Percentiles rank a stretch among this genome's conserved stretches.
Evolutionary conservation across 1,284 basidiomycete species (phyloP).

Genomic region (Ganoderma boninense): DNA sequence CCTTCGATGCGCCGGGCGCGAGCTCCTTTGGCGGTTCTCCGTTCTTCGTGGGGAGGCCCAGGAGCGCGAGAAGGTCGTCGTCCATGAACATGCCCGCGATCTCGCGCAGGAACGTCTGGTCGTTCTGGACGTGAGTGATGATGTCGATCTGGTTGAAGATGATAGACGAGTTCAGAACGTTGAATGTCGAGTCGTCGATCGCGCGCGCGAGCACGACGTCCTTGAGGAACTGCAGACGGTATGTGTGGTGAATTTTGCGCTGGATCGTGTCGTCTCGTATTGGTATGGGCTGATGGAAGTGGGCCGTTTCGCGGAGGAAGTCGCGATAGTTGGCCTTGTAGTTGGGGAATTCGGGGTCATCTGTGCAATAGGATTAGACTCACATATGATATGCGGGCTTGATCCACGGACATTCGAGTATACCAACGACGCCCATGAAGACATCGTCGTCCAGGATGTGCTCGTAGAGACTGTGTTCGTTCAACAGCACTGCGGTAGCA

Average conservation of each 20-base stretch:
- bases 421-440: constrained; percentile 93
- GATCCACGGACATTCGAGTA: constrained; percentile 89
- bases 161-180: constrained; percentile 95
- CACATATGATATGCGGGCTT: constrained; percentile 6
- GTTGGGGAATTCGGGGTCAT: constrained; percentile 95
- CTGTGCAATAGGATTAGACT: constrained; percentile 51
- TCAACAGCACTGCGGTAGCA: constrained; percentile 82
- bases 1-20: constrained; percentile 33
- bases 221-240: constrained; percentile 96
- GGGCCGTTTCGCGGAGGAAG: constrained; percentile 84
- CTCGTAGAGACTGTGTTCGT: constrained; percentile 96
- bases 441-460: constrained; percentile 94
- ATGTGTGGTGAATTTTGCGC: constrained; percentile 95
- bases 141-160: constrained; percentile 99
- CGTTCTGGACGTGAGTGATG: constrained; percentile 87
- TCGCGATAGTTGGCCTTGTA: constrained; percentile 98
- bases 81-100: constrained; percentile 84
- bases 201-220: constrained; percentile 96
- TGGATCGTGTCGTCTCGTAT: constrained; percentile 80
- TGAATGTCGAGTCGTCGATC: constrained; percentile 96
- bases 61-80: constrained; percentile 59
- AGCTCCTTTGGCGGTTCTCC: constrained; percentile 37
- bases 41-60: constrained; percentile 41
- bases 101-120: constrained; percentile 79
- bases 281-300: constrained; percentile 88